Evolutionary conservation across 805 yeast species (phyloP).

Genomic region (Nakazawaea sp.): DNA sequence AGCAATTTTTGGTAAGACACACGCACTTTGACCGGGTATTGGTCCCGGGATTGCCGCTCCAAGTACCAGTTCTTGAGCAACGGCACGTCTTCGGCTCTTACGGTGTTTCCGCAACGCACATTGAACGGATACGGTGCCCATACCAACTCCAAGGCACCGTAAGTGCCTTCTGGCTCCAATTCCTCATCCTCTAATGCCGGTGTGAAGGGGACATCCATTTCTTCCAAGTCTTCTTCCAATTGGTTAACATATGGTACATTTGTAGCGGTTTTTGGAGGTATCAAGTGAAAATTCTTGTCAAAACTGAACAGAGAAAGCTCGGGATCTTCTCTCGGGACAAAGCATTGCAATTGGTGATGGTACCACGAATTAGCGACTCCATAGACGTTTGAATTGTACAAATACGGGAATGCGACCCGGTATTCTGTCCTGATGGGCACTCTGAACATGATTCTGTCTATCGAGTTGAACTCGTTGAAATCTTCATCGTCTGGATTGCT

Average conservation of each 20-base stretch:
- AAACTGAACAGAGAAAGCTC: conserved; percentile 51
- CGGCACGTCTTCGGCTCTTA: conserved; percentile 87
- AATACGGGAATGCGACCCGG: conserved; percentile 76
- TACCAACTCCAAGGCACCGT: conserved; percentile 61
- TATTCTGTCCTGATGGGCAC: conserved; percentile 75
- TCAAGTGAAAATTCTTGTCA: conserved; percentile 50
- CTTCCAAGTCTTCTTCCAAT: conserved; percentile 18
- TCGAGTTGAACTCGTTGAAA: conserved; percentile 82
- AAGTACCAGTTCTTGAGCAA: conserved; percentile 77
- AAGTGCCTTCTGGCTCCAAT: conserved; percentile 38
- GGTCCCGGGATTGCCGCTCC: conserved; percentile 52
- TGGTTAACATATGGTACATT: conserved; percentile 15
- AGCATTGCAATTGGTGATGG: conserved; percentile 53
- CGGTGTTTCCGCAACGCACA: conserved; percentile 60
- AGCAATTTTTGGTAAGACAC: conserved; percentile 87
- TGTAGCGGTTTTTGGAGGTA: conserved; percentile 24
- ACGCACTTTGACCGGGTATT: conserved; percentile 68
- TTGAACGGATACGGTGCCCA: conserved; percentile 86
- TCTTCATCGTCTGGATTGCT: conserved; percentile 59
- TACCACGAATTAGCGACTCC: conserved; percentile 58
- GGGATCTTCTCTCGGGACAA: conserved; percentile 38
- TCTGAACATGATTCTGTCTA: conserved; percentile 82
- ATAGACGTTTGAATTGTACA: conserved; percentile 74
- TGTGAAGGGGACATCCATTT: conserved; percentile 34
- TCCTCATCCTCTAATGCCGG: conserved; percentile 47